Evolutionary conservation across 1,284 basidiomycete species (phyloP).

Genomic region (Tranzscheliella williamsii): DNA sequence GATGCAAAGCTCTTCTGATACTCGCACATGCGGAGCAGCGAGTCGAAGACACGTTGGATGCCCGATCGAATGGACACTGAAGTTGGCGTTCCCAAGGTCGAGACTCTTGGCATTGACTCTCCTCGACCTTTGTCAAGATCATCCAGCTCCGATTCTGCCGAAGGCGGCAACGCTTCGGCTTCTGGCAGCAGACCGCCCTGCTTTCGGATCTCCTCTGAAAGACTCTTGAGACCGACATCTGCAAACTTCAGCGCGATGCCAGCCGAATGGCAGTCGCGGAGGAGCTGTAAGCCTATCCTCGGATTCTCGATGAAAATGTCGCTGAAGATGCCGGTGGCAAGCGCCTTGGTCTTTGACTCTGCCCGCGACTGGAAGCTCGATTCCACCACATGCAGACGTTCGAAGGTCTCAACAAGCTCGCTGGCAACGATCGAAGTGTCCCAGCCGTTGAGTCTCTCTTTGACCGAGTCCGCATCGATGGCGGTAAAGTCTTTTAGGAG

Average conservation of each 20-base stretch:
- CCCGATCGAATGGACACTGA: no score
- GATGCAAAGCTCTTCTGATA: slow-evolving; percentile 26
- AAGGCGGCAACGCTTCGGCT: no score
- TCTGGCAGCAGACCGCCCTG: slow-evolving; percentile 1
- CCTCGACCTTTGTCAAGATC: neutral
- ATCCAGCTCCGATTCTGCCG: neutral
- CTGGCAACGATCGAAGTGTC: slow-evolving; percentile 21
- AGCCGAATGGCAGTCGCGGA: slow-evolving; percentile 24
- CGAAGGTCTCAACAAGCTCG: slow-evolving; percentile 37
- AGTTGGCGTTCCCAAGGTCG: no score
- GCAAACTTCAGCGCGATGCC: slow-evolving; percentile 22
- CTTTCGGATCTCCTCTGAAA: slow-evolving; percentile 15
- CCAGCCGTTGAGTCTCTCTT: slow-evolving; percentile 26
- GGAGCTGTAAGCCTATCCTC: slow-evolving; percentile 22
- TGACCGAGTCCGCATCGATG: slow-evolving; percentile 14
- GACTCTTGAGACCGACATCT: slow-evolving; percentile 30
- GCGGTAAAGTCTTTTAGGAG: slow-evolving; percentile 12
- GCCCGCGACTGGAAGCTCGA: slow-evolving; percentile 37
- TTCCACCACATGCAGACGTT: slow-evolving; percentile 29
- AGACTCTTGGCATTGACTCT: no score
- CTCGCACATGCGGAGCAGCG: slow-evolving; percentile 27
- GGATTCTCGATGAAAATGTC: slow-evolving; percentile 24
- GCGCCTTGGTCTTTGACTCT: slow-evolving; percentile 28
- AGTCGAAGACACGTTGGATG: slow-evolving; percentile 12
- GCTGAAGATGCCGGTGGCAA: slow-evolving; percentile 31